phyloP scores from a whole-genome alignment of 2,329 filamentous ascomycete species.

The Raffaelea ambrosiae region DNA sequence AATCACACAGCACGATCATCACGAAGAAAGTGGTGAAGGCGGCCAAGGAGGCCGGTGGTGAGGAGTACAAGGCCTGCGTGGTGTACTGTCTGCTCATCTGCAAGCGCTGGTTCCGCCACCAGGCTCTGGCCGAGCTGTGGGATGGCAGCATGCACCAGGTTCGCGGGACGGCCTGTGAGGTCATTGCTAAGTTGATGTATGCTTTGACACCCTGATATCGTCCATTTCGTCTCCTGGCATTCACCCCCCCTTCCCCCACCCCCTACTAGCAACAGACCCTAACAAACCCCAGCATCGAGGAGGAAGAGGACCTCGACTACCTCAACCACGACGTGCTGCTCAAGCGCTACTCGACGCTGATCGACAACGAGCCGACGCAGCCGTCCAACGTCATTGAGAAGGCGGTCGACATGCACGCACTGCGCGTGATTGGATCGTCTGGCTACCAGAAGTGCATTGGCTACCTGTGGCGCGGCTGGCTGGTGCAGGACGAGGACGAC shows the following conservation, averaged over 20 bases:
- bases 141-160: conserved; percentile 77
- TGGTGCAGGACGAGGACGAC: conserved; percentile 91
- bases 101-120: conserved; percentile 66
- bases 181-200: conserved; percentile 74
- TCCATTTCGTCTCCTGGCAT: not conserved
- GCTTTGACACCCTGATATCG: conserved; percentile 11
- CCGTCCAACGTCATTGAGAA: conserved; percentile 88
- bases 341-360: conserved; percentile 76
- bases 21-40: conserved; percentile 71
- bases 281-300: conserved; percentile 78
- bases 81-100: conserved; percentile 73
- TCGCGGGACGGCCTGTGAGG: conserved; percentile 75
- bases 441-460: conserved; percentile 94
- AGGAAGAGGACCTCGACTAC: conserved; percentile 69
- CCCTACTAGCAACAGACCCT: not conserved
- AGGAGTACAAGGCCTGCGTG: conserved; percentile 68
- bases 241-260: not conserved
- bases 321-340: conserved; percentile 75
- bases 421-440: conserved; percentile 80
- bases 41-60: conserved; percentile 71
- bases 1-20: conserved; percentile 77
- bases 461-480: conserved; percentile 91
- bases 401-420: conserved; percentile 84
- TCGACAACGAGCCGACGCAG: conserved; percentile 60
- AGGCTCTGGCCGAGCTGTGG: conserved; percentile 78